Percentiles rank a stretch among this genome's conserved stretches.
Conservation (phyloP, 768 basidiomycete genomes). For the Boletus barrowsii region DNA sequence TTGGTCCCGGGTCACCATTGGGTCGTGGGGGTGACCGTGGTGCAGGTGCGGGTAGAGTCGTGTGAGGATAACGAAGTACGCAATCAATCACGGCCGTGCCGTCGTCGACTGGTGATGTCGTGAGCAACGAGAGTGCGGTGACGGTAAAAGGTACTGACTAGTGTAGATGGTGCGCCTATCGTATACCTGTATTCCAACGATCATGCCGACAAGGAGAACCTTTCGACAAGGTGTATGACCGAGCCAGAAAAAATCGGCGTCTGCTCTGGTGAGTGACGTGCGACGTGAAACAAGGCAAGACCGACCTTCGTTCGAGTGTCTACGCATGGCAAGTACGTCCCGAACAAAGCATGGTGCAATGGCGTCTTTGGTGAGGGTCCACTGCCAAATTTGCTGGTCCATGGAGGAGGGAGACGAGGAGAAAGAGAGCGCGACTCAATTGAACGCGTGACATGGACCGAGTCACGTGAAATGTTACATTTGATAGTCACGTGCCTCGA, state of each 20-base stretch:
- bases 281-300: not conserved
- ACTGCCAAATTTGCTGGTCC: slow-evolving; percentile 36
- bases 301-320: slow-evolving; percentile 33
- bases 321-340: slow-evolving; percentile 50
- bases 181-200: slow-evolving; percentile 60
- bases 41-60: slow-evolving; percentile 18
- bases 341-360: slow-evolving; percentile 52
- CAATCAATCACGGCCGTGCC: slow-evolving; percentile 75
- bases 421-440: not conserved
- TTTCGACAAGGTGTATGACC: slow-evolving; percentile 68
- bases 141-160: slow-evolving; percentile 31
- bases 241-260: slow-evolving; percentile 65
- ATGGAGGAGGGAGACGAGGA: not conserved
- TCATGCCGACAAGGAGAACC: slow-evolving; percentile 57
- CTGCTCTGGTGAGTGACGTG: slow-evolving; percentile 28
- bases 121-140: not conserved
- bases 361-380: slow-evolving; percentile 57
- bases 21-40: slow-evolving; percentile 7
- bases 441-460: slow-evolving; percentile 1
- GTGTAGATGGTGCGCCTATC: slow-evolving; percentile 61
- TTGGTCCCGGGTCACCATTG: slow-evolving; percentile 1
- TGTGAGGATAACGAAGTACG: slow-evolving; percentile 39
- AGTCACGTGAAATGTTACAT: slow-evolving; percentile 8
- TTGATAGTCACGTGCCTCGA: not conserved
- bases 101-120: slow-evolving; percentile 58